Conservation (phyloP, 108 stramenopile species). For the Chaetoceros tenuissimus region DNA sequence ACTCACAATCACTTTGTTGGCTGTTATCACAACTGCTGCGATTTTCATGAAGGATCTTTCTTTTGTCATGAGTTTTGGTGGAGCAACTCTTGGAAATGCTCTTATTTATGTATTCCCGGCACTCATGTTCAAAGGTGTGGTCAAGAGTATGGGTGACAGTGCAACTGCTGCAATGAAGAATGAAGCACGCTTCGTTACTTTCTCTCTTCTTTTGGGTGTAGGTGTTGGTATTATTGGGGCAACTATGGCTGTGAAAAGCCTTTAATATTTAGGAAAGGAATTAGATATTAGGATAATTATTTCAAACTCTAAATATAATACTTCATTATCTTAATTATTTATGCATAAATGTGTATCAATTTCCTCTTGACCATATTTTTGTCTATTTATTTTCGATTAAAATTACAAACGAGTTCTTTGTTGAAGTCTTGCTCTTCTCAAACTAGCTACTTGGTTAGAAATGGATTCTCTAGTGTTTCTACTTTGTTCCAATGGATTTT, state of each 20-base stretch:
- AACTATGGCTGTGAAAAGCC: slow-evolving; percentile 29
- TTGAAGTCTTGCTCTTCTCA: not conserved
- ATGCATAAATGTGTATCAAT: no score
- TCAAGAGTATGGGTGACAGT: slow-evolving; percentile 42
- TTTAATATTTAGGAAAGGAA: no score
- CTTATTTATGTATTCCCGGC: slow-evolving; percentile 89
- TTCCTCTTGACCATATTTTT: no score
- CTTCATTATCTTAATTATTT: no score
- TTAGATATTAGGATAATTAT: no score
- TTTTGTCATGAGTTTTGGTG: slow-evolving; percentile 75
- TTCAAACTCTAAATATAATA: no score
- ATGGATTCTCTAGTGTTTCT: no score
- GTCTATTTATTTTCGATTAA: no score
- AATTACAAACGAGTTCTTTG: not conserved
- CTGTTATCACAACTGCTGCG: slow-evolving; percentile 46
- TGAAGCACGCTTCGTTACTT: slow-evolving; percentile 34
- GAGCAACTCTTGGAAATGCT: slow-evolving; percentile 81
- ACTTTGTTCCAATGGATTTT: not conserved
- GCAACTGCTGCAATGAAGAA: slow-evolving; percentile 17
- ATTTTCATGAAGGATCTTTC: slow-evolving; percentile 59
- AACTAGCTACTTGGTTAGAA: not conserved
- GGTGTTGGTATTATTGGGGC: slow-evolving; percentile 45
- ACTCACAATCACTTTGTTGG: slow-evolving; percentile 35
- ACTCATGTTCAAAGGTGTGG: slow-evolving; percentile 66
- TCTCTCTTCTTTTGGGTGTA: slow-evolving; percentile 34